Evolutionary conservation across 768 basidiomycete genomes (phyloP), one percentile per base, ranked within the genome.

Genomic region (Tephrocybe sp.): DNA sequence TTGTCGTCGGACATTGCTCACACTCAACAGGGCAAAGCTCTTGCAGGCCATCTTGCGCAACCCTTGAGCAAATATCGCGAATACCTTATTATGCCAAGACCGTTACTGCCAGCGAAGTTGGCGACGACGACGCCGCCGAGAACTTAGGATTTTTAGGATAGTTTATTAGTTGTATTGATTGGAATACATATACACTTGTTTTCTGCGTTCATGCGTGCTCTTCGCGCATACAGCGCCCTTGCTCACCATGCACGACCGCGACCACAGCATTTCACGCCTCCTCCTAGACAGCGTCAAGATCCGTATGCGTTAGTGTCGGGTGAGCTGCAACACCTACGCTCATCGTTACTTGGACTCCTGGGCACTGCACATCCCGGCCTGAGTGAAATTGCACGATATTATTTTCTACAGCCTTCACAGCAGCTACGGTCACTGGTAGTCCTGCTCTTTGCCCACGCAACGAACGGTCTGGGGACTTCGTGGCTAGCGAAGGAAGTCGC

Each of bases 341-440:
- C 79, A 16, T 85, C 81, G 44, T 76, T 98, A 39, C 74, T 93
- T 53, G 72, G 75, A 52, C 78, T 98, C 35, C 78, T 98, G 6
- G 94, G 92, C 16, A 87, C 90, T 2, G 88, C 92, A 7, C 92
- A 98, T 66, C 90, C 96, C 1, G 82, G 84, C 3, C 83, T 98
- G 45, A 83, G 86, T 53, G 84, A 89, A 45, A 85, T 97, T 48
- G 94, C 96, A 2, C 82, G 90, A 57, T 94, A 91, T 70, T 98
- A 97, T 72, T 98, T 98, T 65, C 71, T 86, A 43, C 84, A 89
- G 52, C 86, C 87, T 12, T 90, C 92, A 10, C 94, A 94, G 63
- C 94, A 98, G 63, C 75, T 98, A 22, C 82, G 97, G 5, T 93
- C 97, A 2, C 72, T 94, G 47, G 73, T 98, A 32, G 90, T 98